Evolutionary conservation across 495 filamentous ascomycete genomes (phyloP).

Genomic region (Penicillium coffeae): DNA sequence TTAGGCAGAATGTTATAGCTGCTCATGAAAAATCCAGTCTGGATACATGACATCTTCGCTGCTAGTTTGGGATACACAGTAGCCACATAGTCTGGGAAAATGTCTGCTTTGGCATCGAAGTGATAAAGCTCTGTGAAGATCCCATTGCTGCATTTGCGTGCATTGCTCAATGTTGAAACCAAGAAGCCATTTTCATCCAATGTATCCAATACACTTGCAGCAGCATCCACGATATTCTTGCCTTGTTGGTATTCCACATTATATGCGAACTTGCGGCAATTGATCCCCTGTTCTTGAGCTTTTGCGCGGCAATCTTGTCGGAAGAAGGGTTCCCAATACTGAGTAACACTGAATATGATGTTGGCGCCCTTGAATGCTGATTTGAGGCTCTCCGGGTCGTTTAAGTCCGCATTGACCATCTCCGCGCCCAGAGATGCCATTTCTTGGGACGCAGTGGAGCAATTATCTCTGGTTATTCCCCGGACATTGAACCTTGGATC

Average conservation of each 20-base stretch:
- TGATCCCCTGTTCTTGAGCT: slow-evolving; percentile 19
- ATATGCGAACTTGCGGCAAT: slow-evolving; percentile 41
- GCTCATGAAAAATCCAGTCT: neutral
- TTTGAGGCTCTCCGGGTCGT: slow-evolving; percentile 34
- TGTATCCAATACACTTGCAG: slow-evolving; percentile 1
- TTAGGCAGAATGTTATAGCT: neutral
- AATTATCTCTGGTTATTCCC: slow-evolving; percentile 35
- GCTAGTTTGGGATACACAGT: neutral
- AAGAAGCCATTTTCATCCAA: neutral
- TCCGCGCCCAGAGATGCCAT: slow-evolving; percentile 38
- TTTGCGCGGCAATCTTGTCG: slow-evolving; percentile 18
- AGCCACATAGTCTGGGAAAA: neutral
- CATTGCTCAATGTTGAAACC: neutral
- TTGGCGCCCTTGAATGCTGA: slow-evolving; percentile 40
- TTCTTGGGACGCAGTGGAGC: slow-evolving; percentile 28
- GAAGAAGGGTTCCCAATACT: slow-evolving; percentile 47
- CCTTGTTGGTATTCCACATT: slow-evolving; percentile 46
- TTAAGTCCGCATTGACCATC: slow-evolving; percentile 39
- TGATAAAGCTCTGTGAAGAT: neutral
- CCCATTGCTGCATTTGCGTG: neutral
- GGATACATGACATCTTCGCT: neutral
- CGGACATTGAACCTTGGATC: slow-evolving; percentile 33
- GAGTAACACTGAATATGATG: slow-evolving; percentile 48
- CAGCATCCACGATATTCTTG: slow-evolving; percentile 50
- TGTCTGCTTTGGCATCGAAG: neutral